Evolutionary conservation across 202 grass and related monocot genomes (phyloP), one percentile per base, ranked within the genome.

Genomic region (Bolboschoenoplectus hybrid): DNA sequence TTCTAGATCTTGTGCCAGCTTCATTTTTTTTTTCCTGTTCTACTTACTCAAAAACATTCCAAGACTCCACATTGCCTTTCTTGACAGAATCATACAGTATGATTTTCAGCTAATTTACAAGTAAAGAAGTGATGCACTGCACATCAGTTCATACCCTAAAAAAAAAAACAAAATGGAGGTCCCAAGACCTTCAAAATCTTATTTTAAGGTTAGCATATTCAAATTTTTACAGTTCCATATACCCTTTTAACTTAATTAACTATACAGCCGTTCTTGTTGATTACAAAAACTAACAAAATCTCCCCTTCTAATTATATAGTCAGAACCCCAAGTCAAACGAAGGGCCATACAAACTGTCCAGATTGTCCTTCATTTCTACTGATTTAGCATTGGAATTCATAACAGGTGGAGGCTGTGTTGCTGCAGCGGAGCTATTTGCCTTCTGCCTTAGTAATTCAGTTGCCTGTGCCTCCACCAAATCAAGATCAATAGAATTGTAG

Each of bases 391-490:
- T 64, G 10, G 46, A 44, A 86, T 70, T 51, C 44, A 71, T 76
- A 19, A 78, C 72, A 44, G 80, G 63, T 57, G 56, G 63, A 47
- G 85, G 78, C 38, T 90, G 53, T 39, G 74, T 49, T 39, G 34
- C 46, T 2, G 1, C 64, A 55, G 45, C 34, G 0, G 79, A 60
- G 53, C 84, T 53, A 38, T 86, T 26, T 77, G 74, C 87, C 88
- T 82, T 92, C 19, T 89, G 83, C 67, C 76, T 91, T 82, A 86
- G 67, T 46, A 84, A 74, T 55, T 92, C 87, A 0, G 92, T 88
- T 49, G 93, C 97, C 76, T 94, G 85, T 68, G 97, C 92, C 89
- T 93, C 97, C 47, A 97, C 80, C 57, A 94, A 85, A 89, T 97
- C 97, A 84, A 94, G 90, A 88, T 99, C 90, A 39, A 97, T 85